Conservation (phyloP, 495 filamentous ascomycete species). For the Hypoxylon cercidicola region DNA sequence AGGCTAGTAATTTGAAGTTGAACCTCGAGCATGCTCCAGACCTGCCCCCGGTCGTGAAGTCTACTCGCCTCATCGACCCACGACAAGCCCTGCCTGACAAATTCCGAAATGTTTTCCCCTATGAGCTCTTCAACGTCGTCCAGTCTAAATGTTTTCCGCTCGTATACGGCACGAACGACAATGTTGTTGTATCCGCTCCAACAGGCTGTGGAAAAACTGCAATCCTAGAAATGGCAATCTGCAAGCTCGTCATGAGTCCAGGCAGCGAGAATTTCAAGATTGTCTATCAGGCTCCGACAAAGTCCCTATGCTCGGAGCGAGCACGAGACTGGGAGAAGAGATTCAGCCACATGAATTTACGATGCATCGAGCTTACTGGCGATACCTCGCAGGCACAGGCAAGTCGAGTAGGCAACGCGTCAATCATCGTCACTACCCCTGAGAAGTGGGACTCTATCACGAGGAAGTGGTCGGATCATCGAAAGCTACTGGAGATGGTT, state of each 20-base stretch:
- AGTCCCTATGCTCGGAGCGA: conserved; percentile 88
- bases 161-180: conserved; percentile 79
- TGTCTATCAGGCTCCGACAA: conserved; percentile 94
- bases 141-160: conserved; percentile 87
- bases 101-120: conserved; percentile 80
- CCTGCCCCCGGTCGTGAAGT: conserved; percentile 60
- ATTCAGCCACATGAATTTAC: conserved; percentile 77
- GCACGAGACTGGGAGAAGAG: conserved; percentile 85
- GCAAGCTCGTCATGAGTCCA: conserved; percentile 71
- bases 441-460: conserved; percentile 99
- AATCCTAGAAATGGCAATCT: conserved; percentile 91
- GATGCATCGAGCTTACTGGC: conserved; percentile 89
- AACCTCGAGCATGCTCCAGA: conserved; percentile 41
- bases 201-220: conserved; percentile 96
- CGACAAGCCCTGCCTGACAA: conserved; percentile 76
- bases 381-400: conserved; percentile 85
- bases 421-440: conserved; percentile 94
- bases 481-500: conserved; percentile 82
- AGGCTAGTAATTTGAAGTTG: conserved; percentile 27
- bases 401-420: conserved; percentile 77
- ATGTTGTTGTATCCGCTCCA: conserved; percentile 88
- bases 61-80: conserved; percentile 78
- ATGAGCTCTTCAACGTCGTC: conserved; percentile 86
- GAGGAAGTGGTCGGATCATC: conserved; percentile 93
- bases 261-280: conserved; percentile 84